Conservation (phyloP, 1,139 yeast genomes). For the Zygosaccharomyces sapae region DNA sequence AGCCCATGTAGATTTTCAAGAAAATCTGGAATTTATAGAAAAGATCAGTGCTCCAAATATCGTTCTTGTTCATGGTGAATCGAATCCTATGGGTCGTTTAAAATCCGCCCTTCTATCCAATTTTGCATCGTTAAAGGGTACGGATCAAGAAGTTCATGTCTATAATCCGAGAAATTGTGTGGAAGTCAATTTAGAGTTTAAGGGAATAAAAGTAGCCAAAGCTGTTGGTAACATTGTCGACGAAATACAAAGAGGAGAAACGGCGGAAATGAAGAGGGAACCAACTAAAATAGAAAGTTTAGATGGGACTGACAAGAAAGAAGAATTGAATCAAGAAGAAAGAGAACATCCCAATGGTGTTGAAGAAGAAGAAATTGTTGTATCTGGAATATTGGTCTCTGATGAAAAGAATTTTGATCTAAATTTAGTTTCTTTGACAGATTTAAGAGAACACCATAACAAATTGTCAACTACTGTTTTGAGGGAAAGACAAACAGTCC, state of each 20-base stretch:
- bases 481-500: conserved; percentile 72
- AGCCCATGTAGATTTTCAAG: conserved; percentile 96
- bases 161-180: conserved; percentile 92
- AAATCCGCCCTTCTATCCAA: conserved; percentile 89
- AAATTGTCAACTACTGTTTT: conserved; percentile 82
- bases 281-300: conserved; percentile 13
- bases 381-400: conserved; percentile 88
- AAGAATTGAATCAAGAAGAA: conserved; percentile 22
- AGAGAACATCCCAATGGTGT: conserved; percentile 15
- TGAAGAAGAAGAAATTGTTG: conserved; percentile 36
- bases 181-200: conserved; percentile 67
- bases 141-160: conserved; percentile 87
- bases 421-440: conserved; percentile 75
- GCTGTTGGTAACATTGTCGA: conserved; percentile 78
- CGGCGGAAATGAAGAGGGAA: conserved; percentile 17
- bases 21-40: conserved; percentile 87
- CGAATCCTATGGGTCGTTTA: conserved; percentile 94
- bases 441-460: conserved; percentile 76
- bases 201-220: conserved; percentile 80
- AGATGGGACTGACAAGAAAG: conserved; percentile 13
- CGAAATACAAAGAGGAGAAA: conserved; percentile 35
- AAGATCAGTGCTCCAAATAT: conserved; percentile 76
- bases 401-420: conserved; percentile 74
- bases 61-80: conserved; percentile 95
- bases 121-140: conserved; percentile 74